Conservation (phyloP, 176 grass and related monocot genomes). For the Pontederia crassipes region DNA sequence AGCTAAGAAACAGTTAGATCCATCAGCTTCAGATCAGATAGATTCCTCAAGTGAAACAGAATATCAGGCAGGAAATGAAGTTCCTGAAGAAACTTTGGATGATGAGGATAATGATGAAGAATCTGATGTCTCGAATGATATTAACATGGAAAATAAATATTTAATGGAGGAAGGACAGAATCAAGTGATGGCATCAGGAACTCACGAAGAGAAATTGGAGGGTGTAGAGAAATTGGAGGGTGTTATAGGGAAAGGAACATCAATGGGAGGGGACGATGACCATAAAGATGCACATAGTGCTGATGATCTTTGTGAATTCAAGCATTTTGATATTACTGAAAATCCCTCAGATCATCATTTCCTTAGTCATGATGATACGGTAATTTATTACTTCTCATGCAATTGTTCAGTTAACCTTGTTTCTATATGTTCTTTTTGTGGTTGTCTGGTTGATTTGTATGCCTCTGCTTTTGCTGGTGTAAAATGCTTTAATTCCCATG, state of each 20-base stretch:
- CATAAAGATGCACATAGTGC: background rate
- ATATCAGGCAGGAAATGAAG: constrained; percentile 29
- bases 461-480: too few relatives aligned
- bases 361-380: constrained; percentile 41
- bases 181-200: constrained; percentile 13
- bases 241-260: constrained; percentile 13
- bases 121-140: constrained; percentile 45
- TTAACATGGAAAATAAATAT: background rate
- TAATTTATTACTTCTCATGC: constrained; percentile 12
- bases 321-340: constrained; percentile 81
- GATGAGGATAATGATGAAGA: constrained; percentile 12
- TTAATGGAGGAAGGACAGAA: constrained; percentile 12
- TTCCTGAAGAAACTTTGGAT: constrained; percentile 38
- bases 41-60: constrained; percentile 37
- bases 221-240: constrained; percentile 25
- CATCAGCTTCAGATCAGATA: constrained; percentile 42
- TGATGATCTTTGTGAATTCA: constrained; percentile 42
- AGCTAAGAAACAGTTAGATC: constrained; percentile 61
- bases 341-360: constrained; percentile 78
- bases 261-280: constrained; percentile 26
- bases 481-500: background rate
- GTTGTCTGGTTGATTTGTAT: too few relatives aligned
- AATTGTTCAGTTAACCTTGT: background rate
- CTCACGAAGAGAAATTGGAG: constrained; percentile 22
- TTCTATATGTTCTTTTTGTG: background rate